These are phyloP conservation scores for Hansfordia pulvinata DNA, from an alignment of 2,329 filamentous ascomycete genomes.

Conservation along the genomic window DNA sequence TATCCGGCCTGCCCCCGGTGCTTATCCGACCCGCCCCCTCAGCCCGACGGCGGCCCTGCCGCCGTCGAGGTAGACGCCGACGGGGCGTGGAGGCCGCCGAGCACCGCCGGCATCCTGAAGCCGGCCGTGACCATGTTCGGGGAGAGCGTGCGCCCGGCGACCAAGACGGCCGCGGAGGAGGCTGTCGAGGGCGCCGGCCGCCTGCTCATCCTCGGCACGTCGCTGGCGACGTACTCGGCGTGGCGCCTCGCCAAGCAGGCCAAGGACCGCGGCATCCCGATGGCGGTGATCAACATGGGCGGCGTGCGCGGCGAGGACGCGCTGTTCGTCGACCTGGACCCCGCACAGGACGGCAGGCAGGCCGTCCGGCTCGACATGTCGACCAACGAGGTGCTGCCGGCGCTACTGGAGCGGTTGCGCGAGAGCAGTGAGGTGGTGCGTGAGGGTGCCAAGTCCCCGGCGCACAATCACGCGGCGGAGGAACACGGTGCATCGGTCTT, in stretches of 20 bases:
- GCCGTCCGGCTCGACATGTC: conserved; percentile 44
- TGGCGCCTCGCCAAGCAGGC: conserved; percentile 82
- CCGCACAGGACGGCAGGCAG: conserved; percentile 31
- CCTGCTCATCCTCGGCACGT: conserved; percentile 74
- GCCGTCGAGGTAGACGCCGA: conserved; percentile 61
- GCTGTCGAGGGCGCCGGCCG: conserved; percentile 65
- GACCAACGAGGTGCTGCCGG: conserved; percentile 43
- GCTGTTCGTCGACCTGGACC: conserved; percentile 48
- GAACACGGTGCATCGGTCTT: conserved; percentile 26
- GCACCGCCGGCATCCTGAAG: conserved; percentile 71
- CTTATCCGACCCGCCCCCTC: conserved; percentile 44
- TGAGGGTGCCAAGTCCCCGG: no score
- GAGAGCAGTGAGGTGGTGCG: no score
- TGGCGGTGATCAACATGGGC: conserved; percentile 81
- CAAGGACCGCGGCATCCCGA: conserved; percentile 68
- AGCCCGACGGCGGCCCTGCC: conserved; percentile 38
- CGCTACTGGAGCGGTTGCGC: conserved; percentile 38
- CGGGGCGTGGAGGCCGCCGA: conserved; percentile 58
- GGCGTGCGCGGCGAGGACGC: conserved; percentile 67
- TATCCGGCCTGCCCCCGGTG: conserved; percentile 85
- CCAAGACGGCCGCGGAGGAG: conserved; percentile 66
- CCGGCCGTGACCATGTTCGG: conserved; percentile 96
- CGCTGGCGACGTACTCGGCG: conserved; percentile 86
- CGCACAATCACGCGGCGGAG: conserved; percentile 10
- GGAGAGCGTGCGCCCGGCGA: conserved; percentile 58